Percentiles rank a stretch among this genome's conserved stretches.
phyloP scores from a whole-genome alignment of 1,139 yeast genomes.

The Groenewaldozyma sp. region DNA sequence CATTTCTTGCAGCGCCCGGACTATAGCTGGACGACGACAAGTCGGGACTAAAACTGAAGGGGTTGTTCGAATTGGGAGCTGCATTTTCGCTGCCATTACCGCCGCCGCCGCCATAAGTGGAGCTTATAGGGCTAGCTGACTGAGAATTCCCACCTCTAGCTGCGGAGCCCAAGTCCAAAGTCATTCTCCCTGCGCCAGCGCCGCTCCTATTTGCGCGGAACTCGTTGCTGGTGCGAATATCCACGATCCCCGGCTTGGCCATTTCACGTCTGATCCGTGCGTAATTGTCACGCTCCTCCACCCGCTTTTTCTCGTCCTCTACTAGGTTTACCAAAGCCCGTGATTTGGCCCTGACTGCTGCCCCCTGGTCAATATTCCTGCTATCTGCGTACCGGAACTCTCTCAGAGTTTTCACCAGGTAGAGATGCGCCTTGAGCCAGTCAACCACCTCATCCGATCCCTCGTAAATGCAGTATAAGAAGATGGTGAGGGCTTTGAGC shows the following conservation, averaged over 20 bases:
- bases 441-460: slow-evolving; percentile 82
- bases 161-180: slow-evolving; percentile 10
- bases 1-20: not conserved
- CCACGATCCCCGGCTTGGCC: slow-evolving; percentile 26
- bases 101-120: not conserved
- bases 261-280: slow-evolving; percentile 24
- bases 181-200: slow-evolving; percentile 7
- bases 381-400: slow-evolving; percentile 26
- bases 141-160: not conserved
- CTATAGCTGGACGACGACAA: not conserved
- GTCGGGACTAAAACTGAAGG: not conserved
- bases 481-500: slow-evolving; percentile 74
- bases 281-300: slow-evolving; percentile 25
- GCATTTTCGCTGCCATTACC: not conserved
- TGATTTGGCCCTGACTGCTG: slow-evolving; percentile 27
- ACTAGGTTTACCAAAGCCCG: slow-evolving; percentile 21
- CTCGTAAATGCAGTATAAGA: slow-evolving; percentile 74
- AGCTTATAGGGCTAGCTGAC: slow-evolving; percentile 4
- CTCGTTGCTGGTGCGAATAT: slow-evolving; percentile 12
- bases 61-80: not conserved
- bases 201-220: slow-evolving; percentile 4
- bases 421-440: slow-evolving; percentile 77
- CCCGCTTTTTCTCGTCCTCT: slow-evolving; percentile 23
- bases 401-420: slow-evolving; percentile 70
- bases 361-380: slow-evolving; percentile 26